Percentiles rank a stretch among this genome's conserved stretches.
Evolutionary conservation across 495 filamentous ascomycete genomes (phyloP).

Genomic region (Aspergillus leporis): DNA sequence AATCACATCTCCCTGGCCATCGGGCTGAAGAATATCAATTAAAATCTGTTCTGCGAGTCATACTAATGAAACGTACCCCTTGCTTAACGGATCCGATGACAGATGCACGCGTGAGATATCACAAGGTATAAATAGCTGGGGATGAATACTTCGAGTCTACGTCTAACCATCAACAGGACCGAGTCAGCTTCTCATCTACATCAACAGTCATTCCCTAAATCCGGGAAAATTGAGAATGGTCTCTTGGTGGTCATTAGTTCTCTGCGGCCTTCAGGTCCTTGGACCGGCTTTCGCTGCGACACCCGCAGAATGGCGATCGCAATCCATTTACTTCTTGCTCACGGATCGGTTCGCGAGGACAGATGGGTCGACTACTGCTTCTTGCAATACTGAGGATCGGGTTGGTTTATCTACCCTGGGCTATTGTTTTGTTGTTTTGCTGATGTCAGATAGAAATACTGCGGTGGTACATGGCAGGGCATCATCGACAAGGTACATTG

Average conservation of each 20-base stretch:
- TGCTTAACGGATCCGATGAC: no score
- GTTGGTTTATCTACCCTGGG: slow-evolving; percentile 18
- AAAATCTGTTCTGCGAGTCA: not conserved
- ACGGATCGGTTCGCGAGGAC: slow-evolving; percentile 75
- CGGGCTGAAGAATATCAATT: not conserved
- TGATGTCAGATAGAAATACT: slow-evolving; percentile 52
- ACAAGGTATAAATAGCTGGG: not conserved
- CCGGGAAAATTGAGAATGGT: not conserved
- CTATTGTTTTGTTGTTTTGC: not conserved
- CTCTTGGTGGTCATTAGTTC: slow-evolving; percentile 14
- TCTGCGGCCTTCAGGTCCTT: slow-evolving; percentile 19
- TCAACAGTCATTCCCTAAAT: not conserved
- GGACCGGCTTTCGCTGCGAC: slow-evolving; percentile 37
- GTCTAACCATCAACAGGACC: no score
- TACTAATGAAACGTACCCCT: not conserved
- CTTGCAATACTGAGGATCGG: slow-evolving; percentile 45
- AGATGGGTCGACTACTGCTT: slow-evolving; percentile 60
- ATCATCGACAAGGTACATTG: slow-evolving; percentile 61
- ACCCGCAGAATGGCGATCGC: slow-evolving; percentile 58
- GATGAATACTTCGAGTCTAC: not conserved
- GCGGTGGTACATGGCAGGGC: slow-evolving; percentile 74
- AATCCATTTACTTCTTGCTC: slow-evolving; percentile 72
- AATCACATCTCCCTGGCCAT: not conserved
- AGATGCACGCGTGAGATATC: not conserved
- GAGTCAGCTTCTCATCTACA: no score